Conservation (phyloP, 495 filamentous ascomycete species). For the Terfezia boudieri region DNA sequence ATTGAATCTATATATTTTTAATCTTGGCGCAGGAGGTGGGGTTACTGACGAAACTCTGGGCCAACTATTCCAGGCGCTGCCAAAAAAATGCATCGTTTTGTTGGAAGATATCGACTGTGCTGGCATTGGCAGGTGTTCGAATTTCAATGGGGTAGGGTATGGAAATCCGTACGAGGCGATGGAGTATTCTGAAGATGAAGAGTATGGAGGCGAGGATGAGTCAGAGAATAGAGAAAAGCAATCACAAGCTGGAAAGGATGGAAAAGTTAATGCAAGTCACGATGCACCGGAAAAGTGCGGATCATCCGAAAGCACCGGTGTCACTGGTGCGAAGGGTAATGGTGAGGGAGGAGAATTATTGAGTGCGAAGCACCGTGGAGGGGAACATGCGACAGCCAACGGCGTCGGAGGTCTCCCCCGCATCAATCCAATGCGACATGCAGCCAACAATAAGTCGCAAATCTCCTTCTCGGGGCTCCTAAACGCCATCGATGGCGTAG, state of each 20-base stretch:
- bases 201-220: constrained; percentile 14
- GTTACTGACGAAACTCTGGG: constrained; percentile 29
- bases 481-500: constrained; percentile 66
- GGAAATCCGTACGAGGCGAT: constrained; percentile 9
- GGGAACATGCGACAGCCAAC: neutral
- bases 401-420: neutral
- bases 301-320: neutral
- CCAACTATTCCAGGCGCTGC: constrained; percentile 32
- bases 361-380: constrained; percentile 5
- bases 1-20: constrained; percentile 40
- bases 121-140: constrained; percentile 16
- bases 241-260: neutral
- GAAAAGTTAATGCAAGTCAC: constrained; percentile 2
- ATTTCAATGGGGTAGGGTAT: constrained; percentile 23
- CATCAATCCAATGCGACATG: neutral
- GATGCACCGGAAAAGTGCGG: neutral
- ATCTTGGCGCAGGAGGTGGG: constrained; percentile 28
- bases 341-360: constrained; percentile 6
- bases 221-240: constrained; percentile 8
- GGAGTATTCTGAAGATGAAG: constrained; percentile 1
- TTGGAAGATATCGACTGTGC: constrained; percentile 48
- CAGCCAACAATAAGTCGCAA: constrained; percentile 5
- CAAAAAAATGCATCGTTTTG: constrained; percentile 38
- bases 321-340: neutral
- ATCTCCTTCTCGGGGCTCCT: constrained; percentile 50